Base-by-base conservation (phyloP, 225 moss, liverwort and hornwort genomes). In the Antitrichia curtipendula region DNA sequence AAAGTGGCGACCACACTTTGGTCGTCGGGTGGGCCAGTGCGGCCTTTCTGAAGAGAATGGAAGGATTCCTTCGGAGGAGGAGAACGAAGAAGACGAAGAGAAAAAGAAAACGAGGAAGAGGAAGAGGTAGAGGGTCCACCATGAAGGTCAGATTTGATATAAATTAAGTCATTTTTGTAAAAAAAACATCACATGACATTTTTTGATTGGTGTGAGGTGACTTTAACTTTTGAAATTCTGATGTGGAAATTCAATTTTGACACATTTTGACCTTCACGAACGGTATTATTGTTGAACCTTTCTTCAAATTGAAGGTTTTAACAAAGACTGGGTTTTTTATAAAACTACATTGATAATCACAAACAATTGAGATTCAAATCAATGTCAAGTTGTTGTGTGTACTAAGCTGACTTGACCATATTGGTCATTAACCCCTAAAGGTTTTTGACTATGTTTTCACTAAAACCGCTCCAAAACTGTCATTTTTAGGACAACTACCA, bases 221-320 rank as follows among this genome's bases (percentile, higher is more conserved):
- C 5, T 3, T 10, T 0, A 0, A 9, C 2, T 3, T 3, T 43
- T 16, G 8, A 28, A n/a, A 70, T 27, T 70, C 2, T 70, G 3
- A 27, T 2, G 8, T 16, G 1, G 0, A 71, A 71, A 27, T 71
- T 71, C 16, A 71, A 71, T 16, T 71, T 71, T 43, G 28, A 43
- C 9, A 16, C 16, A 27, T 71, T 2, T 68, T 27, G 0, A 43
- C 3, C 5, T 1, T 70, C 5, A 25, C 0, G 0, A 15, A 41
- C 0, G 2, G 1, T 41, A 72, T 10, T 29, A 47, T 29, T 29
- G 6, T 72, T 29, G 72, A 72, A 17, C 5, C 1, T 43, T 28
- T 45, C 9, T 43, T 43, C 6, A 43, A 43, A 28, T 71, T 0
- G 1, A 72, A 47, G 6, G 10, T 1, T 29, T 6, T 1, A 45